Evolutionary conservation across 1,139 yeast genomes (phyloP).

Genomic region (Blastobotrys capitulatus): DNA sequence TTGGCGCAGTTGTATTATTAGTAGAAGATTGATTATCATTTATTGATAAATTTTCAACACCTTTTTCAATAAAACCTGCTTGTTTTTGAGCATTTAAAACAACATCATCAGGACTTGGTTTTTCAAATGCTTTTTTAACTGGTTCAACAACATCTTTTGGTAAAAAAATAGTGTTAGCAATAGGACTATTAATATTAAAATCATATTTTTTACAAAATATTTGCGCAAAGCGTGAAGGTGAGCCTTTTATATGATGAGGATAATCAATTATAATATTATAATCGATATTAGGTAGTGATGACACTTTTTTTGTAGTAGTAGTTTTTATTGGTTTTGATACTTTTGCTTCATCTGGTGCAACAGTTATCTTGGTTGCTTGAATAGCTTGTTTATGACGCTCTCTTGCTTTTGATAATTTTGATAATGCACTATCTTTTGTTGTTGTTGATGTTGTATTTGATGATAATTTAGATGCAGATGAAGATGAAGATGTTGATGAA

Average conservation of each 20-base stretch:
- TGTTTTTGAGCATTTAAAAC: constrained; percentile 54
- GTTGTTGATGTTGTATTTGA: no score
- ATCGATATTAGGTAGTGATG: constrained; percentile 7
- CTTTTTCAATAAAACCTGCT: constrained; percentile 18
- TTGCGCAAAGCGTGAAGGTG: constrained; percentile 12
- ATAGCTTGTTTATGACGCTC: constrained; percentile 5
- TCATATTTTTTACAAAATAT: constrained; percentile 7
- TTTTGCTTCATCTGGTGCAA: constrained; percentile 8
- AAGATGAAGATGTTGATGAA: no score
- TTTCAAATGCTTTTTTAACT: constrained; percentile 51
- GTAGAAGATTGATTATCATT: neutral
- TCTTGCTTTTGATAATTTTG: constrained; percentile 10
- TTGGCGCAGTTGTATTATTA: neutral
- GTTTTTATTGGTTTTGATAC: constrained; percentile 4
- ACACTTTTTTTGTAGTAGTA: neutral
- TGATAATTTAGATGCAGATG: no score
- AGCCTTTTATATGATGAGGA: constrained; percentile 5
- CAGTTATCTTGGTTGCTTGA: neutral
- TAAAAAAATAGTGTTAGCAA: constrained; percentile 37
- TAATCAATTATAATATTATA: neutral
- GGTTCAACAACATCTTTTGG: constrained; percentile 27
- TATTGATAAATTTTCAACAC: constrained; percentile 7
- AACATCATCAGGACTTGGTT: constrained; percentile 82
- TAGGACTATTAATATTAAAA: neutral
- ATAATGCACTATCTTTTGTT: constrained; percentile 6